A percentile compares a stretch with the other conserved stretches of the same genome.
These are phyloP conservation scores for Psilocybe sp. DNA, from an alignment of 768 basidiomycete species.

Conservation along the genomic window DNA sequence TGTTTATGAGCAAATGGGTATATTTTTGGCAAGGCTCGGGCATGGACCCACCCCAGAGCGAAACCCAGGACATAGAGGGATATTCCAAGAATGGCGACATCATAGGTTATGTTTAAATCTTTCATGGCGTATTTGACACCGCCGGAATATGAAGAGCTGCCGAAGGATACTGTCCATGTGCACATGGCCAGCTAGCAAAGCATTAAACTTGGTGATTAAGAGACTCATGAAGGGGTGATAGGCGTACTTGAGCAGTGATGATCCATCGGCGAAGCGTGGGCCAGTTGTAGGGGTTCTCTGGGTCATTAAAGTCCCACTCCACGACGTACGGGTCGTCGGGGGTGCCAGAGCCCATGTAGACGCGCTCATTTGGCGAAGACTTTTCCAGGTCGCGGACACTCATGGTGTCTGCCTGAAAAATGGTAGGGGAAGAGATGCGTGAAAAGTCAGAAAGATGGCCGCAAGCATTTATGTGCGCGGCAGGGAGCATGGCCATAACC, in stretches of 20 bases:
- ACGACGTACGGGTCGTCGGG: constrained; percentile 49
- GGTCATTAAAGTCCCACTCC: constrained; percentile 48
- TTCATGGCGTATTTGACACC: constrained; percentile 41
- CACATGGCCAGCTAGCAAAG: constrained; percentile 41
- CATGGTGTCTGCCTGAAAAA: constrained; percentile 2
- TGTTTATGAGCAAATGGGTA: background rate
- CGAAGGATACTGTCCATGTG: constrained; percentile 59
- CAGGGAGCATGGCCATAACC: too few species aligned
- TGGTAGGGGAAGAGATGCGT: background rate
- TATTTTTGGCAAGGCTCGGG: background rate
- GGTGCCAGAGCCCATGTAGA: constrained; percentile 46
- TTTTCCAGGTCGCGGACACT: constrained; percentile 11
- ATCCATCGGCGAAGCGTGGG: constrained; percentile 43
- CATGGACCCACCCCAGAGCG: constrained; percentile 45
- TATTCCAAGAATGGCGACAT: constrained; percentile 55
- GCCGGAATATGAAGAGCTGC: constrained; percentile 55
- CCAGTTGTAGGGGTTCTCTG: constrained; percentile 60
- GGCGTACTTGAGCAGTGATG: constrained; percentile 48
- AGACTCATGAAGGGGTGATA: background rate
- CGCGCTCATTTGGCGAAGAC: constrained; percentile 6
- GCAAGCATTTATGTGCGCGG: background rate
- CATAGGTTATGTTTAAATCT: constrained; percentile 47
- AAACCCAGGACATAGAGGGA: constrained; percentile 65
- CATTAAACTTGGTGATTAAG: constrained; percentile 3
- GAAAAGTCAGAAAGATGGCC: background rate